Conservation (phyloP, 805 yeast genomes). For the Candida ponderosae region DNA sequence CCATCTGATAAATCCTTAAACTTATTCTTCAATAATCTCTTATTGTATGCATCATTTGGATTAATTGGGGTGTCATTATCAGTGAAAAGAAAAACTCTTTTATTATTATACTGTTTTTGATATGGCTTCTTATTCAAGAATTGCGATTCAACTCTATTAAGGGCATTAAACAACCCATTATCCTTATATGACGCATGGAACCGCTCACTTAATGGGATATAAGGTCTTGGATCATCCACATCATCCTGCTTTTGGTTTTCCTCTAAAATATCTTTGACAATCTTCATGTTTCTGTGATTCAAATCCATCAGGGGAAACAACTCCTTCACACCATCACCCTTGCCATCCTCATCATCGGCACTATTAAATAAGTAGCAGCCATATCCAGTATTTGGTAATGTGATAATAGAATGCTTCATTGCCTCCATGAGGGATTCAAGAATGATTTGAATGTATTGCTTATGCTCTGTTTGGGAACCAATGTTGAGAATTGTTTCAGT, state of each 20-base stretch:
- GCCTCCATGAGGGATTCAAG: constrained; percentile 52
- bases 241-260: constrained; percentile 26
- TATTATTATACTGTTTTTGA: constrained; percentile 40
- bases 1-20: constrained; percentile 53
- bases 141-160: constrained; percentile 48
- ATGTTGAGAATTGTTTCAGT: constrained; percentile 36
- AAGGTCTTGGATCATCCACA: constrained; percentile 9
- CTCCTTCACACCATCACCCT: constrained; percentile 37
- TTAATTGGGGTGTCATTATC: constrained; percentile 64
- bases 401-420: constrained; percentile 56
- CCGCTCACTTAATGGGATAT: constrained; percentile 18
- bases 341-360: constrained; percentile 23
- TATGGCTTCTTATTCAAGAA: constrained; percentile 33
- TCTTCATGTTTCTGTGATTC: constrained; percentile 50
- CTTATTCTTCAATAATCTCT: constrained; percentile 44
- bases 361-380: constrained; percentile 64
- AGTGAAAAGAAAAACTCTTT: constrained; percentile 64
- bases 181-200: constrained; percentile 20
- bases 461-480: constrained; percentile 26
- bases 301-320: constrained; percentile 48
- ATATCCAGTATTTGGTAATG: constrained; percentile 61
- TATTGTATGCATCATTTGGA: constrained; percentile 28
- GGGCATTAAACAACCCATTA: constrained; percentile 32
- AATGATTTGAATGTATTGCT: constrained; percentile 41
- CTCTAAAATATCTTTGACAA: constrained; percentile 39